Percentiles rank a stretch among this genome's conserved stretches.
Evolutionary conservation across 805 yeast genomes (phyloP).

Genomic region (Priceomyces fermenticarens): DNA sequence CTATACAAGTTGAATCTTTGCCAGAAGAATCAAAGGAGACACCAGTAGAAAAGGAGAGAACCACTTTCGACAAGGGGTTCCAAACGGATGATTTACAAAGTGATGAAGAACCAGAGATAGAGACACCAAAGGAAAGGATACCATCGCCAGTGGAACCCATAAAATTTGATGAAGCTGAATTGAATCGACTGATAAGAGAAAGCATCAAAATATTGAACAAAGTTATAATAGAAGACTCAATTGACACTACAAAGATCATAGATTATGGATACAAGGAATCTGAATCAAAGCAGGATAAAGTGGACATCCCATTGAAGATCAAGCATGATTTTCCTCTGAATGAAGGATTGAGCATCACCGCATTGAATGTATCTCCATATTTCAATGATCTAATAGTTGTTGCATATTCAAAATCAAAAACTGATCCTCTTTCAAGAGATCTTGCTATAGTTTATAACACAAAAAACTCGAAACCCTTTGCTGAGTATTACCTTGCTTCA

Average conservation of each 20-base stretch:
- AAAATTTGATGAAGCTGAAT: slow-evolving; percentile 14
- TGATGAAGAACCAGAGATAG: slow-evolving; percentile 1
- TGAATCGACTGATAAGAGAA: slow-evolving; percentile 18
- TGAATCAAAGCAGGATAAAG: not conserved
- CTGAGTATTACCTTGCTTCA: slow-evolving; percentile 42
- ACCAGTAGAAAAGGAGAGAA: slow-evolving; percentile 6
- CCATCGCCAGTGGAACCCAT: not conserved
- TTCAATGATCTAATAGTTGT: slow-evolving; percentile 30
- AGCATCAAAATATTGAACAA: slow-evolving; percentile 23
- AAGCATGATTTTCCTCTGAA: slow-evolving; percentile 1
- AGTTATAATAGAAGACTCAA: slow-evolving; percentile 10
- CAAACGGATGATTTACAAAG: slow-evolving; percentile 10
- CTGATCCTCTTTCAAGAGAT: slow-evolving; percentile 15
- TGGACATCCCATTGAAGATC: not conserved
- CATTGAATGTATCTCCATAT: slow-evolving; percentile 31
- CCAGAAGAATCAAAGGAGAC: not conserved
- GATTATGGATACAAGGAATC: slow-evolving; percentile 1
- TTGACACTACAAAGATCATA: slow-evolving; percentile 4
- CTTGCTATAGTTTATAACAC: slow-evolving; percentile 34
- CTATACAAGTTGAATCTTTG: slow-evolving; percentile 24
- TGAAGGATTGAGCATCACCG: slow-evolving; percentile 12
- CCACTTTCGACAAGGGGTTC: slow-evolving; percentile 21
- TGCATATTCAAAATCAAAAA: slow-evolving; percentile 6
- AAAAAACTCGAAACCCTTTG: slow-evolving; percentile 7
- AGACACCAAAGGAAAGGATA: not conserved